phyloP scores from a whole-genome alignment of 192 early-diverging fungal species.

The Umbelopsis isabellina region DNA sequence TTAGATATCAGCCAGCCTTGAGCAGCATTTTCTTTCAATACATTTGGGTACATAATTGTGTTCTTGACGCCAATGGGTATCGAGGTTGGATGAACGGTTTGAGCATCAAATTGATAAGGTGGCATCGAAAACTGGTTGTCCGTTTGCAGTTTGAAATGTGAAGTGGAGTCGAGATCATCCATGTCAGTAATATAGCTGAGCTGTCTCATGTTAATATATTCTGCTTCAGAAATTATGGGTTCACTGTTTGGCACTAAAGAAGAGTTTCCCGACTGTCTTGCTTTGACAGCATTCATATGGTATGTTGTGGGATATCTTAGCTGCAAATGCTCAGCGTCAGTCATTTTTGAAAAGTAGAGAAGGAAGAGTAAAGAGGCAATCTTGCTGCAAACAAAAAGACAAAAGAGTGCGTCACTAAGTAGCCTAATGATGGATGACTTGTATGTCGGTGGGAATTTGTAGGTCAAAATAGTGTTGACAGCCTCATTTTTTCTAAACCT shows the following conservation, averaged over 20 bases:
- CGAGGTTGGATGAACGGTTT: background rate
- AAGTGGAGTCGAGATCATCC: background rate
- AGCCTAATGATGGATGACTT: no score
- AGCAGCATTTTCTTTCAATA: background rate
- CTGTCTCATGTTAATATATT: slow-evolving; percentile 9
- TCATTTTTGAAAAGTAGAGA: background rate
- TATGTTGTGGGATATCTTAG: slow-evolving; percentile 1
- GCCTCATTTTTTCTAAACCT: no score
- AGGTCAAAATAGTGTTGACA: no score
- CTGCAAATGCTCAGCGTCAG: background rate
- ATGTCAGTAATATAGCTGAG: slow-evolving; percentile 6
- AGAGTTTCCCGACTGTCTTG: background rate
- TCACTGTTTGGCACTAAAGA: no score
- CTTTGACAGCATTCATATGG: background rate
- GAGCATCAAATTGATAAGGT: background rate
- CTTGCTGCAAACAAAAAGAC: background rate
- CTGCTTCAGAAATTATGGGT: background rate
- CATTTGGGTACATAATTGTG: background rate
- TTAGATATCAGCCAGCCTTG: background rate
- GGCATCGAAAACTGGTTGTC: background rate
- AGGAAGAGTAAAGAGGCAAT: background rate
- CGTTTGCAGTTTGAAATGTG: background rate
- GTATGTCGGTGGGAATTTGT: no score
- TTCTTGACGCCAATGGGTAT: slow-evolving; percentile 7
- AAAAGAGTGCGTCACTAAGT: no score